Base-by-base conservation (phyloP, 352 stramenopile species). In the Pythium brassicae region DNA sequence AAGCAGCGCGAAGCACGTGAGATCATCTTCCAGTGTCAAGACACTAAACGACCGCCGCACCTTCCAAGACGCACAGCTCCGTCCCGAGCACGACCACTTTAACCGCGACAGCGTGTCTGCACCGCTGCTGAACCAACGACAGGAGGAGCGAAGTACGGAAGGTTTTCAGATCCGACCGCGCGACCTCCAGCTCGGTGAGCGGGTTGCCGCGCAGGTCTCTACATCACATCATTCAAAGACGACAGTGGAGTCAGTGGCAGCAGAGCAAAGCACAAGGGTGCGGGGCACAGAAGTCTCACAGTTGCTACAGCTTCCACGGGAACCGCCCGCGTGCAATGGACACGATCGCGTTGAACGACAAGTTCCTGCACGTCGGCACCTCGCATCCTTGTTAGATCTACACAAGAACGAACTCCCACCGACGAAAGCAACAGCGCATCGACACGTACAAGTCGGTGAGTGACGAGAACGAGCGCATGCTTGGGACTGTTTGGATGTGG, bases 291-390 rank as follows among this genome's bases (percentile, higher is more conserved):
- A 37, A 7, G 6, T 14, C 32, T 37, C 50, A 56, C n/a, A 74
- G 52, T 14, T 52, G 26, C 54, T 62, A 59, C 22, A 74, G 55
- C 37, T 44, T 66, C 55, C 42, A 59, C 11, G 60, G 60, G 29
- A 67, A 67, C 25, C 29, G 39, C 5, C 59, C 37, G 19, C 55
- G 55, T 23, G 46, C 25, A 17, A 67, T 39, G n/a, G 32, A 37
- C 32, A 11, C 14, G 32, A 9, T 37, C 32, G 32, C 32, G 6
- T 37, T 37, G 14, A 37, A 9, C 32, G 32, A 37, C 32, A 37
- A 14, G 32, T 37, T 37, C 32, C 32, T 37, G 32, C 14, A 37
- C 32, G 32, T 37, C 14, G 2, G 5, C 32, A 37, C 14, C 32
- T 37, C 32, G 32, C 32, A 11, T 37, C 8, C 5, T 37, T 37